These are phyloP conservation scores for Gymnopus androsaceus DNA, from an alignment of 1,284 basidiomycete genomes.

Conservation along the genomic window DNA sequence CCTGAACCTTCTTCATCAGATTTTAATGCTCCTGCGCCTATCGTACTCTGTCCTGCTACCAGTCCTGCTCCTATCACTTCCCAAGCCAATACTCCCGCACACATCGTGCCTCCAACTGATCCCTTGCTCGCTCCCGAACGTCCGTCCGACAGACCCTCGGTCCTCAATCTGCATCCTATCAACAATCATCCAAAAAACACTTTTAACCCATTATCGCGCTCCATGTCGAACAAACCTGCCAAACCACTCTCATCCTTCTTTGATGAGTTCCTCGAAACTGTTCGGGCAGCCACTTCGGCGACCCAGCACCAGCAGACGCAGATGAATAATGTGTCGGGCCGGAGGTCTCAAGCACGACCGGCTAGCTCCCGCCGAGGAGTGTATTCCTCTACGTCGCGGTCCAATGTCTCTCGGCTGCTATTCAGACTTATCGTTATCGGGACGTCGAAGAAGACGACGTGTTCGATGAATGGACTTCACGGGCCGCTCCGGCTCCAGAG, in stretches of 20 bases:
- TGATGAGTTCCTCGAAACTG: conserved; percentile 13
- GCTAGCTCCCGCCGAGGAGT: neutral
- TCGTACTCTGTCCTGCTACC: no score
- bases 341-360: neutral
- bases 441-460: neutral
- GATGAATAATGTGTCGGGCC: neutral
- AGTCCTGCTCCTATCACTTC: no score
- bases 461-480: conserved; percentile 7
- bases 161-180: no score
- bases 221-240: neutral
- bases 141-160: neutral
- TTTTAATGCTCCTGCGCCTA: no score
- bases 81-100: no score
- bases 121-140: no score
- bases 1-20: no score
- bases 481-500: neutral
- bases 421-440: neutral
- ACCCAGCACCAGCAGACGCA: neutral
- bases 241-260: conserved; percentile 16
- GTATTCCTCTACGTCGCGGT: neutral
- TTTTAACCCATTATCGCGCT: no score
- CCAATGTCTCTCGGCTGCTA: neutral
- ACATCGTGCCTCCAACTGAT: no score
- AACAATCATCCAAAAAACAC: no score
- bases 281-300: conserved; percentile 6